These are phyloP conservation scores for Solanum ossicruentum DNA, from an alignment of 257 asterid species.

Conservation along the genomic window DNA sequence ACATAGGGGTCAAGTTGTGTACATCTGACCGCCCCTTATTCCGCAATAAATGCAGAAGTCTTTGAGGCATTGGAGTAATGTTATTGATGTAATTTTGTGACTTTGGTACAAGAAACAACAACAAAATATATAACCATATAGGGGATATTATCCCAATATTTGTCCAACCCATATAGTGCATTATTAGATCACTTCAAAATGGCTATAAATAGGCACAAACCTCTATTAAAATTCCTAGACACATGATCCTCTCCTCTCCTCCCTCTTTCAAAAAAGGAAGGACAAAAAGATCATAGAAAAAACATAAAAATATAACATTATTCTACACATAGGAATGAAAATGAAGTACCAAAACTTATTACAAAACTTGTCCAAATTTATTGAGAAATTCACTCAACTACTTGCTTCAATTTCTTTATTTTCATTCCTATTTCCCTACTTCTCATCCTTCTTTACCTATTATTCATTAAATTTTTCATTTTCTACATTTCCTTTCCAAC, in stretches of 20 bases:
- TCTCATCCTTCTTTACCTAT: constrained; percentile 6
- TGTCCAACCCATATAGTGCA: neutral
- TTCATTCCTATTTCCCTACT: constrained; percentile 25
- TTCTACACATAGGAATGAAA: neutral
- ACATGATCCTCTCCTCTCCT: neutral
- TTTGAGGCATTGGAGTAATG: too few relatives aligned
- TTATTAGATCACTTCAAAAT: neutral
- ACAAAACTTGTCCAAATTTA: neutral
- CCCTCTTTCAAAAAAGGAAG: neutral
- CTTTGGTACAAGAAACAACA: neutral
- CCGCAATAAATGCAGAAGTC: too few relatives aligned
- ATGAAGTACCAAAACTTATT: constrained; percentile 13
- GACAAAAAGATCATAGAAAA: neutral
- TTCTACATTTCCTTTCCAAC: constrained; percentile 6
- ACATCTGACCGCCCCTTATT: too few relatives aligned
- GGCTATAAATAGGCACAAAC: constrained; percentile 5
- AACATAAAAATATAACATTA: neutral
- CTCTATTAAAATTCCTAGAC: neutral
- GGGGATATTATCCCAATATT: neutral
- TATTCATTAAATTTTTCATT: constrained; percentile 7
- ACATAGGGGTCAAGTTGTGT: too few relatives aligned
- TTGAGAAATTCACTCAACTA: constrained; percentile 23
- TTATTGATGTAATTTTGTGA: neutral
- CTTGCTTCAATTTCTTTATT: constrained; percentile 33
- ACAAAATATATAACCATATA: neutral